These are phyloP conservation scores for Penstemon newberryi DNA, from an alignment of 257 asterid species.

Conservation along the genomic window DNA sequence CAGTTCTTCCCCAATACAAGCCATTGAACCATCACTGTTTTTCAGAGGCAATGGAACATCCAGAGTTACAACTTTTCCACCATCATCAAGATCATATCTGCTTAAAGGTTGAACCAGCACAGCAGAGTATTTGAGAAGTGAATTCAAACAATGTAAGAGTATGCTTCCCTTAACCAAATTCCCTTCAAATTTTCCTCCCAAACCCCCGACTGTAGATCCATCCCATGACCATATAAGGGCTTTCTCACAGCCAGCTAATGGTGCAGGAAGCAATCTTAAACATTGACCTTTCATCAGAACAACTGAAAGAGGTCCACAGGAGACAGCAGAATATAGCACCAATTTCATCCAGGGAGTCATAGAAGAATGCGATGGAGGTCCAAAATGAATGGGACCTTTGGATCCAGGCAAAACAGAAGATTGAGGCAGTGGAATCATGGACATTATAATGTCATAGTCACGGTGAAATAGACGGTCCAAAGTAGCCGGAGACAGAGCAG, in stretches of 20 bases:
- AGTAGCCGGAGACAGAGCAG: conserved; percentile 87
- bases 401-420: conserved; percentile 96
- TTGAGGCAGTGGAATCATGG: conserved; percentile 98
- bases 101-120: conserved; percentile 96
- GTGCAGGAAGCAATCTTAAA: conserved; percentile 94
- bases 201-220: conserved; percentile 86
- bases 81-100: conserved; percentile 76
- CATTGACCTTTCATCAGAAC: conserved; percentile 96
- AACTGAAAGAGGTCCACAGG: conserved; percentile 94
- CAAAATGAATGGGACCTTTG: conserved; percentile 97
- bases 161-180: conserved; percentile 85
- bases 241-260: conserved; percentile 96
- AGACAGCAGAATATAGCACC: conserved; percentile 72
- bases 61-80: conserved; percentile 62
- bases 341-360: conserved; percentile 99
- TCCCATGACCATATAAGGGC: conserved; percentile 99
- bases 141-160: conserved; percentile 91
- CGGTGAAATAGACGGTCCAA: conserved; percentile 92
- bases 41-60: conserved; percentile 94
- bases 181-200: conserved; percentile 93
- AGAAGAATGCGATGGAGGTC: conserved; percentile 94
- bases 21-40: conserved; percentile 87
- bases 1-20: conserved; percentile 76
- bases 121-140: conserved; percentile 88
- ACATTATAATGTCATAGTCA: conserved; percentile 88